phyloP scores from a whole-genome alignment of 768 basidiomycete genomes.

The Russula sp. region DNA sequence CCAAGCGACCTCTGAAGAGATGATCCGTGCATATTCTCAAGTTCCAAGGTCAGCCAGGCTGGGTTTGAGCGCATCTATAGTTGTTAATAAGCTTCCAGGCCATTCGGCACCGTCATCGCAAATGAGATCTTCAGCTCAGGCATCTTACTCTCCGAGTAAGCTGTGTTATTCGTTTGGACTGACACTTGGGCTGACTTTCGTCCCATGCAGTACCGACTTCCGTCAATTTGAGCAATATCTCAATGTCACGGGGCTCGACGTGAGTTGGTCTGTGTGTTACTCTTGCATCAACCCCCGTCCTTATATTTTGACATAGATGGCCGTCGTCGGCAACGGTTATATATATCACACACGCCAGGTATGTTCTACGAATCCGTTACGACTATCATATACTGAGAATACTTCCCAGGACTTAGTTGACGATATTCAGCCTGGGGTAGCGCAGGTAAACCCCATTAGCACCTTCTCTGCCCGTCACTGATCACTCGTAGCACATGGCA shows the following conservation, averaged over 20 bases:
- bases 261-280: constrained; percentile 33
- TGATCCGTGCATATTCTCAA: constrained; percentile 86
- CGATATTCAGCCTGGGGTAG: constrained; percentile 79
- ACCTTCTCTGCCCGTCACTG: neutral
- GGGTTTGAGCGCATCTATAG: neutral
- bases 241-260: constrained; percentile 87
- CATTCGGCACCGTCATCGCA: constrained; percentile 84
- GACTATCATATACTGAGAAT: constrained; percentile 1
- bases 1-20: constrained; percentile 92
- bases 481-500: constrained; percentile 67
- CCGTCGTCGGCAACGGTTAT: constrained; percentile 87
- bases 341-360: constrained; percentile 91
- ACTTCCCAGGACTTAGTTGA: constrained; percentile 63
- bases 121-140: constrained; percentile 93
- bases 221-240: constrained; percentile 89
- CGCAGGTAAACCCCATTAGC: constrained; percentile 34
- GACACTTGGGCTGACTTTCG: constrained; percentile 1
- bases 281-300: neutral
- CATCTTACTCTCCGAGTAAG: constrained; percentile 82
- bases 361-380: constrained; percentile 6
- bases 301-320: constrained; percentile 51
- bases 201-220: constrained; percentile 73
- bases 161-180: constrained; percentile 8
- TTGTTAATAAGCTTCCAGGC: constrained; percentile 37
- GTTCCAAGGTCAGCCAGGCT: constrained; percentile 56